Conservation (phyloP, 352 stramenopile species). For the Phytopythium litorale region DNA sequence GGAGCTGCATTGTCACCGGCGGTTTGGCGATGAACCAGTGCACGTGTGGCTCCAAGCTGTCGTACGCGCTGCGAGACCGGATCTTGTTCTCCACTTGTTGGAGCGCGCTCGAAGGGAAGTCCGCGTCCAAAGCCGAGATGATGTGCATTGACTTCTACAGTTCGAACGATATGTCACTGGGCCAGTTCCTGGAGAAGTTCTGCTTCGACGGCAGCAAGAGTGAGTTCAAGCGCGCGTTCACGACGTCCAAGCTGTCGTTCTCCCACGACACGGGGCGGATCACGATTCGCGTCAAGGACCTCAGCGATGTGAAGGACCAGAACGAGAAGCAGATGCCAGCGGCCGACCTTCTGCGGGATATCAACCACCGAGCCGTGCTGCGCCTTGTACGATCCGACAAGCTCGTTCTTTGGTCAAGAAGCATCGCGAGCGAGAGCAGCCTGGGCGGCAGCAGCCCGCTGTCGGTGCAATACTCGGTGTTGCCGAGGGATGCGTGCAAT, state of each 20-base stretch:
- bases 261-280: conserved; percentile 78
- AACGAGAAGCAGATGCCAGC: conserved; percentile 45
- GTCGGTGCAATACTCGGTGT: conserved; percentile 49
- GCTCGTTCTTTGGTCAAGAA: conserved; percentile 67
- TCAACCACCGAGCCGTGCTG: conserved; percentile 57
- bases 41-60: conserved; percentile 60
- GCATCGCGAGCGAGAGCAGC: conserved; percentile 20
- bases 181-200: conserved; percentile 77
- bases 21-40: conserved; percentile 30
- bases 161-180: conserved; percentile 77
- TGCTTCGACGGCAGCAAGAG: conserved; percentile 66
- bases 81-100: conserved; percentile 86
- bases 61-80: conserved; percentile 49
- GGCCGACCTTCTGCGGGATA: conserved; percentile 53
- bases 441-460: conserved; percentile 21
- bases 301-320: conserved; percentile 64
- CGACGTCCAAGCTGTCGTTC: conserved; percentile 77
- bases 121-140: conserved; percentile 80
- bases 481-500: conserved; percentile 72
- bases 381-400: conserved; percentile 57
- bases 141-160: conserved; percentile 89
- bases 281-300: conserved; percentile 65
- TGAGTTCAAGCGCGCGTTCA: conserved; percentile 79
- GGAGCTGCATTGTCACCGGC: conserved; percentile 9
- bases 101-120: conserved; percentile 73